Conservation (phyloP, 495 filamentous ascomycete species). For the Cetradonia linearis region DNA sequence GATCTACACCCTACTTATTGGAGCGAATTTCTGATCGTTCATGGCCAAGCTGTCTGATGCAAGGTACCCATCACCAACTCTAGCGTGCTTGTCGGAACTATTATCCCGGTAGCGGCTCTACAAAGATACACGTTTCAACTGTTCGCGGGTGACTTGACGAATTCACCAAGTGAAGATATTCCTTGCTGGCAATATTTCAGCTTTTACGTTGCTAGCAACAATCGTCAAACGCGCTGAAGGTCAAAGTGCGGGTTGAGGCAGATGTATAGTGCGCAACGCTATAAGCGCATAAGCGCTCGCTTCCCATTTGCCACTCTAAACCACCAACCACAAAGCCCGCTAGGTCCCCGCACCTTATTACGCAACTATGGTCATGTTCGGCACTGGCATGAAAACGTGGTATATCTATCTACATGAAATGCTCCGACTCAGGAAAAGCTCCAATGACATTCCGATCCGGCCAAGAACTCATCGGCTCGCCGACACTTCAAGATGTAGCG, state of each 20-base stretch:
- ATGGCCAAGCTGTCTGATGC: background rate
- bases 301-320: background rate
- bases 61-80: background rate
- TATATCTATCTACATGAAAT: constrained; percentile 4
- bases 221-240: constrained; percentile 4
- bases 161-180: background rate
- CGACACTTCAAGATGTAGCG: background rate
- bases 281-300: constrained; percentile 8
- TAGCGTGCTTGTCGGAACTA: background rate
- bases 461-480: background rate
- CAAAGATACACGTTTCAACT: background rate
- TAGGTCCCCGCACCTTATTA: background rate
- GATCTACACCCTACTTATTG: background rate
- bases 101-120: background rate
- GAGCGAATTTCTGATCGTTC: background rate
- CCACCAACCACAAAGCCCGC: background rate
- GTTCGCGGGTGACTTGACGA: background rate
- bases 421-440: background rate
- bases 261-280: background rate
- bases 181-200: background rate
- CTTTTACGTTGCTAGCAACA: background rate
- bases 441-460: background rate
- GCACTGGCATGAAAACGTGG: constrained; percentile 1
- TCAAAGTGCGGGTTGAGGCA: background rate
- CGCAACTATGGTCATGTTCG: constrained; percentile 1